Percentiles rank a stretch among this genome's conserved stretches.
Conservation (phyloP, 2,329 filamentous ascomycete genomes). For the Geosmithia putterillii region DNA sequence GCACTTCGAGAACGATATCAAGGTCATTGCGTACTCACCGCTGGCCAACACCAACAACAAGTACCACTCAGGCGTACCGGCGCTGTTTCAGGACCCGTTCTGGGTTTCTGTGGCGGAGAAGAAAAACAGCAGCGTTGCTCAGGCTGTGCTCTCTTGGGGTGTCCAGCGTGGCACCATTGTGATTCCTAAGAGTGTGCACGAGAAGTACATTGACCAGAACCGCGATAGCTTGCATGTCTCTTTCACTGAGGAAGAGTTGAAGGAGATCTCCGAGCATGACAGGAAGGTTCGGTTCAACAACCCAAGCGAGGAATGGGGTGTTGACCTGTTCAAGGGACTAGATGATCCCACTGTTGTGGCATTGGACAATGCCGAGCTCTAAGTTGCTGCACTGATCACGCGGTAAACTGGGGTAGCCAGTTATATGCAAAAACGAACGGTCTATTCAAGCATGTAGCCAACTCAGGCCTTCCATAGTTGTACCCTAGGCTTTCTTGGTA, state of each 20-base stretch:
- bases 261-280: conserved; percentile 9
- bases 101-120: conserved; percentile 38
- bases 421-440: neutral
- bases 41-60: conserved; percentile 16
- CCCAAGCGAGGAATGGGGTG: conserved; percentile 23
- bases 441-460: neutral
- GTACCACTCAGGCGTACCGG: conserved; percentile 4
- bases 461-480: neutral
- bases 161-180: conserved; percentile 46
- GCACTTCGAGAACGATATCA: conserved; percentile 44
- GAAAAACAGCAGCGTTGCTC: conserved; percentile 48
- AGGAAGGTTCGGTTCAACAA: conserved; percentile 22
- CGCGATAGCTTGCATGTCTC: conserved; percentile 16
- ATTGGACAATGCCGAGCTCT: neutral
- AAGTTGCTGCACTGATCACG: neutral
- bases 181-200: conserved; percentile 37
- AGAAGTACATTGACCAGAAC: conserved; percentile 35
- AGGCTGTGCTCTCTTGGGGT: conserved; percentile 58
- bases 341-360: conserved; percentile 18
- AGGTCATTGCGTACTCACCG: conserved; percentile 45
- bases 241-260: conserved; percentile 20
- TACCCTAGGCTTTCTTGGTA: neutral
- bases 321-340: conserved; percentile 23
- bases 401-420: neutral
- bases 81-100: conserved; percentile 47